Evolutionary conservation across 2,329 filamentous ascomycete genomes (phyloP), one percentile per base, ranked within the genome.

Genomic region (Trichoderma guizhouense): DNA sequence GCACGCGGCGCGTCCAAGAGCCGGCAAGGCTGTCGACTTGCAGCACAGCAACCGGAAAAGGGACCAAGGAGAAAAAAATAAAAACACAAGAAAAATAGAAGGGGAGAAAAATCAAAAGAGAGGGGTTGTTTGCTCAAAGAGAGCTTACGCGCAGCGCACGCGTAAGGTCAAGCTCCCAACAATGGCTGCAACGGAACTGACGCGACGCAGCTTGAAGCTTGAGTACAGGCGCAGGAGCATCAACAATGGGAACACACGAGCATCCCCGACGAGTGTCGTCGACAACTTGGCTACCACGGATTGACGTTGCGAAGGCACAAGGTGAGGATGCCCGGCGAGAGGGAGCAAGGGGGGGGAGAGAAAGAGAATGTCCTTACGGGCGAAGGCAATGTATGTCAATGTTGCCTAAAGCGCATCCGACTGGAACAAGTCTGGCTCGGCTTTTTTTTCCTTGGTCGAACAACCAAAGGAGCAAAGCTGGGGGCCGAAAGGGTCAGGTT

Each of bases 321-420:
- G 63, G 69, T 66, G 72, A 71, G 75, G 71, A 69, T 71, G 60
- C 69, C 69, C 72, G 66, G 67, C 69, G 55, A 70, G 72, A 69
- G 71, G 73, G 66, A 73, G 65, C 65, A 68, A 76, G 73, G 72
- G 71, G 63, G 61, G 51, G 34, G 72, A 62, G 74, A 65, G 71
- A 36, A 69, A 65, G 74, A 73, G 67, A 34, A 70, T 34, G 67
- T 78, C 83, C 81, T 82, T 78, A 82, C 81, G 76, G 77, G 78
- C 76, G 74, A 79, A 79, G 73, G 77, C 77, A 76, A 76, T 75
- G 76, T 75, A 55, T 58, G 72, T 78, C 75, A 77, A 72, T 72
- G 75, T 74, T 76, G 71, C 73, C 73, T 73, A 75, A 75, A 75
- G 74, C 70, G 73, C 76, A 75, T 76, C 71, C 75, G 74, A 74